Evolutionary conservation across 2,329 filamentous ascomycete genomes (phyloP).

Genomic region (Fragosphaeria purpurea): DNA sequence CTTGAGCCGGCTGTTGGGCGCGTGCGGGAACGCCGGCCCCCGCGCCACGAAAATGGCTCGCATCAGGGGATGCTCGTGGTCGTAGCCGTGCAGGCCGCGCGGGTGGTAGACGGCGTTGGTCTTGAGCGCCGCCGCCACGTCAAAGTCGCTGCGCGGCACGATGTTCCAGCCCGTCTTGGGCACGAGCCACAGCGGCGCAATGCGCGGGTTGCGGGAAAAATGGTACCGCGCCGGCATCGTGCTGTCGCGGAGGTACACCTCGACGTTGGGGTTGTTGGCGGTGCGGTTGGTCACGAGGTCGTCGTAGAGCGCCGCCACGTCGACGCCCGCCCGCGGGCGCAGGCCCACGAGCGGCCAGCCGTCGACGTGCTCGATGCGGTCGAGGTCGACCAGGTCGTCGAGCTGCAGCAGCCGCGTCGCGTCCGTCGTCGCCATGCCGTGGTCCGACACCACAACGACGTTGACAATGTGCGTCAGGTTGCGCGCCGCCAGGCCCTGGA

Average conservation of each 20-base stretch:
- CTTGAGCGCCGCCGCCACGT: slow-evolving; percentile 56
- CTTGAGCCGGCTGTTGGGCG: slow-evolving; percentile 67
- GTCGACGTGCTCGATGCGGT: slow-evolving; percentile 71
- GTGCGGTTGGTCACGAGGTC: slow-evolving; percentile 42
- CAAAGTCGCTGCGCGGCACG: slow-evolving; percentile 68
- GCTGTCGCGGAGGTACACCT: slow-evolving; percentile 76
- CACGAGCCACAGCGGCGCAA: slow-evolving; percentile 90
- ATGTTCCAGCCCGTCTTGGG: slow-evolving; percentile 91
- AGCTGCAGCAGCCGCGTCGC: slow-evolving; percentile 72
- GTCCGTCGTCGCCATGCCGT: slow-evolving; percentile 95
- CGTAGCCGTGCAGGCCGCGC: slow-evolving; percentile 83
- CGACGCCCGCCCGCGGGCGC: slow-evolving; percentile 59
- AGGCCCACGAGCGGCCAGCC: slow-evolving; percentile 92
- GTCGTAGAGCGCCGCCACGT: slow-evolving; percentile 59
- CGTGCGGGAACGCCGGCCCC: slow-evolving; percentile 84
- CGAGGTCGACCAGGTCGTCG: slow-evolving; percentile 75
- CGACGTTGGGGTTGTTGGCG: slow-evolving; percentile 57
- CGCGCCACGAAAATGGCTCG: slow-evolving; percentile 87
- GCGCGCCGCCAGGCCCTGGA: slow-evolving; percentile 64
- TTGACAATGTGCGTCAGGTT: slow-evolving; percentile 89
- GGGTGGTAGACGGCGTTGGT: slow-evolving; percentile 65
- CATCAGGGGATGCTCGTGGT: slow-evolving; percentile 92
- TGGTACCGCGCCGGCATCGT: slow-evolving; percentile 92
- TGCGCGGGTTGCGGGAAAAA: slow-evolving; percentile 77
- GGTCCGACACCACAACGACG: slow-evolving; percentile 90